A percentile compares a stretch with the other conserved stretches of the same genome.
phyloP scores from a whole-genome alignment of 78 protist genomes.

The Neovahlkampfia damariscottae region DNA sequence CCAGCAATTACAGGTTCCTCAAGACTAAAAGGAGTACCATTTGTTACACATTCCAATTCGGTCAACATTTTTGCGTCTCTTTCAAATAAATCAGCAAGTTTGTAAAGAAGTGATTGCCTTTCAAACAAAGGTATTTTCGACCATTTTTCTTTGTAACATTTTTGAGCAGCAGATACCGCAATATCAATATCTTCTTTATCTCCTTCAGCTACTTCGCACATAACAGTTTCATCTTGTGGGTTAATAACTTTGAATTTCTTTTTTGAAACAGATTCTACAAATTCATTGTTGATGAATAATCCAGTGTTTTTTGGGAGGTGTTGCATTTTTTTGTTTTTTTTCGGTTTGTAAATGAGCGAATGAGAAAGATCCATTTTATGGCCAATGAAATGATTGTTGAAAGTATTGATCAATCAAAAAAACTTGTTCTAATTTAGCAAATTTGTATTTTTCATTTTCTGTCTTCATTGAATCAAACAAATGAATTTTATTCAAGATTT shows the following conservation, averaged over 20 bases:
- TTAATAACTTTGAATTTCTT: constrained; percentile 23
- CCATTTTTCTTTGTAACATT: constrained; percentile 34
- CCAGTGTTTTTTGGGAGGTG: too few relatives aligned
- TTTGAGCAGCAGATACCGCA: constrained; percentile 52
- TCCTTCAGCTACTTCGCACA: constrained; percentile 37
- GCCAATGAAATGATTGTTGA: too few relatives aligned
- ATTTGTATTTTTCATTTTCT: too few relatives aligned
- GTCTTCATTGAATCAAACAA: too few relatives aligned
- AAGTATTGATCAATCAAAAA: too few relatives aligned
- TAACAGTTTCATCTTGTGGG: constrained; percentile 37
- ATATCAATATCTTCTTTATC: constrained; percentile 36
- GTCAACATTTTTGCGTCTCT: constrained; percentile 28
- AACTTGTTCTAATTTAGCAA: too few relatives aligned
- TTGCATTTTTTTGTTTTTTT: too few relatives aligned
- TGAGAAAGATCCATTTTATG: too few relatives aligned
- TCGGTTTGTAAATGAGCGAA: too few relatives aligned
- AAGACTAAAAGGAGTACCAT: constrained; percentile 40
- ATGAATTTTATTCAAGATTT: too few relatives aligned
- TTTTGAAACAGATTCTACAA: constrained; percentile 16
- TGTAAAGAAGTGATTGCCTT: constrained; percentile 4
- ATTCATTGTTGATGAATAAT: constrained; percentile 42
- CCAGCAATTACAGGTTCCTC: constrained; percentile 22
- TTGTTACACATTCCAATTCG: constrained; percentile 35
- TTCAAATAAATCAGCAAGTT: constrained; percentile 53
- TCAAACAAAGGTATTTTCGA: not conserved